These are phyloP conservation scores for Dictyostelium discoideum DNA, from an alignment of 78 protist species.

Conservation along the genomic window DNA sequence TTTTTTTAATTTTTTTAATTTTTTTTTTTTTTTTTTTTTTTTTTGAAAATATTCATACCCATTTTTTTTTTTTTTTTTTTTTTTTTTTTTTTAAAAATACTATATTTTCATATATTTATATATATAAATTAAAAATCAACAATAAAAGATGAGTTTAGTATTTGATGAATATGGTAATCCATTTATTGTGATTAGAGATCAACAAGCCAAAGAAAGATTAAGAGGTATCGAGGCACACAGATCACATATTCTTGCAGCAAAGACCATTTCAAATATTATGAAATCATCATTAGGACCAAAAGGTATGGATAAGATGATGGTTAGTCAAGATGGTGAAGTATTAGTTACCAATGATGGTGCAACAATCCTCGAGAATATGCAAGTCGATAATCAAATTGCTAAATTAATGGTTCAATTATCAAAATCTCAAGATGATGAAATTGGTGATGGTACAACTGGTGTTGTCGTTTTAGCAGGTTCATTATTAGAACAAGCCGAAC, in stretches of 20 bases:
- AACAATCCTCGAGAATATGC: conserved; percentile 97
- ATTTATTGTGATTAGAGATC: conserved; percentile 96
- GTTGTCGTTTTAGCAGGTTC: conserved; percentile 99
- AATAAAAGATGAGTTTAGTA: conserved; percentile 85
- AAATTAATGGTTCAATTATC: conserved; percentile 99
- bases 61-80: not conserved
- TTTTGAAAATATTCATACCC: not conserved
- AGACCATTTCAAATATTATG: conserved; percentile 94
- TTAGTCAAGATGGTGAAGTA: conserved; percentile 98
- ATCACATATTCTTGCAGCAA: conserved; percentile 97
- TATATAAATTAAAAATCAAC: no score
- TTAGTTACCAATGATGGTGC: conserved; percentile 99
- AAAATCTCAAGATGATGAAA: conserved; percentile 98
- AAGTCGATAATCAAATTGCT: conserved; percentile 96
- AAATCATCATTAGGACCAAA: conserved; percentile 98
- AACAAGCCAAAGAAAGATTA: conserved; percentile 89
- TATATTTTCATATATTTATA: no score
- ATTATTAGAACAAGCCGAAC: conserved; percentile 97
- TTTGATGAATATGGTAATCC: conserved; percentile 99
- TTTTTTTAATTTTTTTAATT: no score
- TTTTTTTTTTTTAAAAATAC: no score
- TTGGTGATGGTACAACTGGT: conserved; percentile 99
- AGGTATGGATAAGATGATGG: conserved; percentile 99
- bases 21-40: not conserved
- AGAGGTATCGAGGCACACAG: conserved; percentile 98